Evolutionary conservation across 2,329 filamentous ascomycete species (phyloP).

Genomic region (Pyrenophora graminea): DNA sequence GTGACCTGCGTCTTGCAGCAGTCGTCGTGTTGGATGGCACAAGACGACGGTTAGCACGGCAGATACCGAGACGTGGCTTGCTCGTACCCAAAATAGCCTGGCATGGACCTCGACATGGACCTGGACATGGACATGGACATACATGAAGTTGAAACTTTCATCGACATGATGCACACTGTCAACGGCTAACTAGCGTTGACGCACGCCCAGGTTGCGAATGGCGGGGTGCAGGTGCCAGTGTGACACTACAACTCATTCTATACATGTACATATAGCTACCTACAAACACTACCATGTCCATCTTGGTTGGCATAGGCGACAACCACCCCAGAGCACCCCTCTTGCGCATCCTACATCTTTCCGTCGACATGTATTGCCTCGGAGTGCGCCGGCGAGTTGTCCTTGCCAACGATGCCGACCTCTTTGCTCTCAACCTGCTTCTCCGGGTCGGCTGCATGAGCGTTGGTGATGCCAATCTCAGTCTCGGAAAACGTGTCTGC

Average conservation of each 20-base stretch:
- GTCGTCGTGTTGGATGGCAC: not conserved
- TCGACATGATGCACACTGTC: not conserved
- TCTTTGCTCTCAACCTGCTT: conserved; percentile 10
- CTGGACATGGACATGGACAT: too few species aligned
- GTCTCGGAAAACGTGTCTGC: conserved; percentile 61
- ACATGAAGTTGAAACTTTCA: too few species aligned
- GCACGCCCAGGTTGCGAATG: too few species aligned
- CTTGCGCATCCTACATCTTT: conserved; percentile 8
- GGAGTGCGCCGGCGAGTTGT: conserved; percentile 15
- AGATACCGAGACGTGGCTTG: not conserved
- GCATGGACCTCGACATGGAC: too few species aligned
- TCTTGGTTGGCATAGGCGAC: not conserved
- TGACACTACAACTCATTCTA: too few species aligned
- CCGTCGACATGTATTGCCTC: conserved; percentile 18
- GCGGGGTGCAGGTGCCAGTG: not conserved
- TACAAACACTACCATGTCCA: not conserved
- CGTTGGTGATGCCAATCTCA: conserved; percentile 50
- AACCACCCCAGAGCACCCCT: not conserved
- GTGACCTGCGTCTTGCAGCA: too few species aligned
- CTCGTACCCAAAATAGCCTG: too few species aligned
- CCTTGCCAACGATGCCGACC: conserved; percentile 14
- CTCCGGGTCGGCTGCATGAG: conserved; percentile 42
- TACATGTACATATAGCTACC: too few species aligned
- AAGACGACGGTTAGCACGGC: conserved; percentile 11
- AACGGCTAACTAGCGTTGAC: not conserved